Conservation (phyloP, 1,284 basidiomycete genomes). For the Cryptococcus floricola region DNA sequence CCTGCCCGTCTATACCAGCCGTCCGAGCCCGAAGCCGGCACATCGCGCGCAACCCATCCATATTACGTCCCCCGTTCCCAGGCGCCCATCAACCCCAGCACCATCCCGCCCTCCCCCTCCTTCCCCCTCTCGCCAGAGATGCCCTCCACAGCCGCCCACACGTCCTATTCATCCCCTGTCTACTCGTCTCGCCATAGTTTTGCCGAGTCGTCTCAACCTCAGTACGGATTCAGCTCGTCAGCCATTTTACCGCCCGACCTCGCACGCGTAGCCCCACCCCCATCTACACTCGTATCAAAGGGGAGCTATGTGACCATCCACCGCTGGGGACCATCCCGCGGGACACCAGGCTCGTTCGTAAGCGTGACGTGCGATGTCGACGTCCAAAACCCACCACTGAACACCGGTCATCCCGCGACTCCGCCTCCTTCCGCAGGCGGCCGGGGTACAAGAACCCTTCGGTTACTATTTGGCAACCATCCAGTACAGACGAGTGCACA, state of each 20-base stretch:
- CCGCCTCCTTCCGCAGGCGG: neutral
- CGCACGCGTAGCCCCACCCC: conserved; percentile 7
- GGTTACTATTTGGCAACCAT: conserved; percentile 33
- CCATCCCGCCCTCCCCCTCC: neutral
- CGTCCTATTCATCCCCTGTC: neutral
- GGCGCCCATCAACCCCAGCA: neutral
- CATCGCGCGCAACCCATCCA: no score
- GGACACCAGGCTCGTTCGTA: conserved; percentile 27
- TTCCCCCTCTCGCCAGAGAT: conserved; percentile 5
- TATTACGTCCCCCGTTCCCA: no score
- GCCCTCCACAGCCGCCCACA: conserved; percentile 3
- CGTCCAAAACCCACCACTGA: conserved; percentile 17
- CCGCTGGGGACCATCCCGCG: conserved; percentile 25
- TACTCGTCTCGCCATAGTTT: neutral
- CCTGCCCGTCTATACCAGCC: no score
- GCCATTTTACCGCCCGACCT: conserved; percentile 5
- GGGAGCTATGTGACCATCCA: conserved; percentile 19
- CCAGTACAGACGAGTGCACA: conserved; percentile 32
- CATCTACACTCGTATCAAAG: neutral
- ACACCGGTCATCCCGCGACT: conserved; percentile 4
- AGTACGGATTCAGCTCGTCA: conserved; percentile 1
- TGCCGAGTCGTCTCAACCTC: neutral
- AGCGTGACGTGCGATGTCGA: conserved; percentile 33
- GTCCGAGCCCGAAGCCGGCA: no score
- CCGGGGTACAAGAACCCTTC: conserved; percentile 19